phyloP scores from a whole-genome alignment of 2,329 filamentous ascomycete genomes.

The Scytalidium lignicola region DNA sequence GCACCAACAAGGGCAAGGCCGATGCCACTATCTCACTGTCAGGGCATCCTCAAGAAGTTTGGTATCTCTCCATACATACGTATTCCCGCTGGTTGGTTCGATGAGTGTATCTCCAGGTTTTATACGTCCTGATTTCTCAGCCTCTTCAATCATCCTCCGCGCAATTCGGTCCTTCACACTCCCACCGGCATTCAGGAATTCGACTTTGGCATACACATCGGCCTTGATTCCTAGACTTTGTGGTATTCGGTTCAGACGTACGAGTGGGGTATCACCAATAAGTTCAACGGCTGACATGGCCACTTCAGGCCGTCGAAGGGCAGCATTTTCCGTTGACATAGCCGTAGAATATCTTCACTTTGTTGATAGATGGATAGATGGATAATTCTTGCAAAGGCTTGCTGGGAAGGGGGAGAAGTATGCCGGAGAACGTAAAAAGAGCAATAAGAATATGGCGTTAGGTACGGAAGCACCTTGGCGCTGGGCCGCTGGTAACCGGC shows the following conservation, averaged over 20 bases:
- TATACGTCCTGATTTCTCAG: constrained; percentile 85
- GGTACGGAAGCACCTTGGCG: neutral
- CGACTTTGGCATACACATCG: constrained; percentile 84
- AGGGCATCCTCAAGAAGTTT: constrained; percentile 12
- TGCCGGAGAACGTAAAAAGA: neutral
- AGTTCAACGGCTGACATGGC: constrained; percentile 70
- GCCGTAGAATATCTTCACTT: too few species aligned
- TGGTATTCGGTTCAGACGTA: constrained; percentile 88
- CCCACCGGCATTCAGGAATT: constrained; percentile 90
- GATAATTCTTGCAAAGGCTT: neutral
- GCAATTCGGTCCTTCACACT: constrained; percentile 95
- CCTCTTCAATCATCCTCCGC: constrained; percentile 94
- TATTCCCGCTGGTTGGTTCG: constrained; percentile 97
- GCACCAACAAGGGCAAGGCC: constrained; percentile 90
- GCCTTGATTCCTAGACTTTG: constrained; percentile 85
- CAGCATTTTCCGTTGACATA: constrained; percentile 5
- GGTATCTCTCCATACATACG: constrained; percentile 37
- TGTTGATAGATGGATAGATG: neutral
- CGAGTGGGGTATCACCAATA: constrained; percentile 94
- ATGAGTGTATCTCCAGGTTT: constrained; percentile 97
- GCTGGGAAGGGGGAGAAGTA: neutral
- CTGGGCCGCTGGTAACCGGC: neutral
- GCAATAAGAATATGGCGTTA: neutral
- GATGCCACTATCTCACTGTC: constrained; percentile 57
- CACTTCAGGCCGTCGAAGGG: constrained; percentile 10